Evolutionary conservation across 2,329 filamentous ascomycete species (phyloP), one percentile per base, ranked within the genome.

Genomic region (Akanthomyces dipterigenus): DNA sequence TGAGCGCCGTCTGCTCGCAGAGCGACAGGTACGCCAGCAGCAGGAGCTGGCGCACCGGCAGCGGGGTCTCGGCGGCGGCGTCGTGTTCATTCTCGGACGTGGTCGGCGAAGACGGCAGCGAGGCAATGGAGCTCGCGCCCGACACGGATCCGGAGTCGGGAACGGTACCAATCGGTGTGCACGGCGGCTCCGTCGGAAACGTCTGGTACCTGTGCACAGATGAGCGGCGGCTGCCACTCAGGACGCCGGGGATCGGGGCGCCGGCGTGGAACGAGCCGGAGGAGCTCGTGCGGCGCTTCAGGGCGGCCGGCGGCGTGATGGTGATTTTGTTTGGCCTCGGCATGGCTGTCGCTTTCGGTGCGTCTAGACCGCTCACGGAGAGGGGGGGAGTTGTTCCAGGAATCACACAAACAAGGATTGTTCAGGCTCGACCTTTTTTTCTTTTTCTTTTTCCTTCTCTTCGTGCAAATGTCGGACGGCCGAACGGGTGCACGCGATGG

Each of bases 1-100:
- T 99, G 70, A 99, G 83, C 0, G 95, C 95, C 0, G 93, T 98
- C 79, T 99, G 95, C 72, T 99, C 95, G 59, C 90, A 89, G 24
- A 99, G 81, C 7, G 93, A 93, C 63, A 99, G 90, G 65, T 97
- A 78, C 1, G 93, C 93, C 38, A 99, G 79, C 14, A 98, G 84
- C 5, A 87, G 82, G 63, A 99, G 87, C 77, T 98, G 95, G 66
- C 82, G 86, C 65, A 86, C 85, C 0, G 95, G 95, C 20, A 99
- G 77, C 0, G 93, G 93, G 1, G 91, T 90, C 65, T 85, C 45
- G n/a, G 12, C 54, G 14, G 20, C n/a, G 40, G 18, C 14, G 9
- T 14, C 18, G 31, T 42, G 34, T 14, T 55, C 75, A 48, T 70
- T 66, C 14, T 73, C 71, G 42, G 70, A 69, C 20, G 65, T 65